A percentile compares a stretch with the other conserved stretches of the same genome.
Conservation (phyloP, 139 green algal species). For the Trebouxia sp. region DNA sequence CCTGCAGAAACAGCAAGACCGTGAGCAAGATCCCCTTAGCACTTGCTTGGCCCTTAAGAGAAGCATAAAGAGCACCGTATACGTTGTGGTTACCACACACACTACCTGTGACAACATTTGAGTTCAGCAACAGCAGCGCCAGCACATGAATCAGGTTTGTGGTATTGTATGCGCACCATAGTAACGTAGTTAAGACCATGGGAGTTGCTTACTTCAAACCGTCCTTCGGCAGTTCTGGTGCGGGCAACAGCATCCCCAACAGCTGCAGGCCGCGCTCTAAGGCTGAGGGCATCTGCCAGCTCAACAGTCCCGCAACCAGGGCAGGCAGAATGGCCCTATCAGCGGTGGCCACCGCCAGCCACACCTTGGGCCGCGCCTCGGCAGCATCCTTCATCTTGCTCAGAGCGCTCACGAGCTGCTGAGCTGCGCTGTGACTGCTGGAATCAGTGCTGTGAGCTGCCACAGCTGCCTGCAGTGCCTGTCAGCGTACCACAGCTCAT, state of each 20-base stretch:
- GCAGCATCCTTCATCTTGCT: not conserved
- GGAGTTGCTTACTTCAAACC: not conserved
- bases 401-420: not conserved
- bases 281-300: not conserved
- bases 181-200: not conserved
- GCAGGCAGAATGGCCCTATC: not conserved
- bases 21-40: no score
- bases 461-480: not conserved
- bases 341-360: not conserved
- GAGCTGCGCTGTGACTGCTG: not conserved
- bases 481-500: no score
- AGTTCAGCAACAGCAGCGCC: not conserved
- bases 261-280: not conserved
- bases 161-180: not conserved
- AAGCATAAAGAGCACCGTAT: not conserved
- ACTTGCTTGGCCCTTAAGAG: no score
- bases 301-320: constrained; percentile 1
- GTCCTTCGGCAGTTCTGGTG: constrained; percentile 2
- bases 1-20: not conserved
- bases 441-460: not conserved
- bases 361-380: not conserved
- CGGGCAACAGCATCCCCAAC: not conserved
- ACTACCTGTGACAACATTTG: not conserved
- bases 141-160: not conserved
- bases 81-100: not conserved